Base-by-base conservation (phyloP, 345 rosid genomes). In the Hypericum perforatum region DNA sequence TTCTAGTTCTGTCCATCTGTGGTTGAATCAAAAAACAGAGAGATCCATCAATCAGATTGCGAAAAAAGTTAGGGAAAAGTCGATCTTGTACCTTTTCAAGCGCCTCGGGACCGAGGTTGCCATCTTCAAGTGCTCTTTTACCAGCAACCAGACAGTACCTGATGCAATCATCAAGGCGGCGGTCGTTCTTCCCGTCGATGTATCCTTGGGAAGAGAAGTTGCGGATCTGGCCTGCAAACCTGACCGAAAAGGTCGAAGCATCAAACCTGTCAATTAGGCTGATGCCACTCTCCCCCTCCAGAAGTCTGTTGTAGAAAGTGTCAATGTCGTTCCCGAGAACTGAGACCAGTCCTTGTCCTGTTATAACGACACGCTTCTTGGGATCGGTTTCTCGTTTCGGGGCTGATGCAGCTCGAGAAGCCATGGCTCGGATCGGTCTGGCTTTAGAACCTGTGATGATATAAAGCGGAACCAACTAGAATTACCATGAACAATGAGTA, bases 111-210 rank as follows among this genome's bases (percentile, higher is more conserved):
- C 79, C 70, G 37, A 80, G 84, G 55, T 54, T 76, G 39, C 81
- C 84, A 46, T 76, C 75, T 0, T 71, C 82, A 4, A 80, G 81
- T 43, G 91, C 82, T 36, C 52, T 73, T 51, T 60, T 73, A 46
- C 86, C 84, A 8, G 84, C 81, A 67, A 84, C 86, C 0, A 80
- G 56, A 62, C 85, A 76, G 70, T 84, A 84, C 65, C 91, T 69
- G 84, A 78, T 78, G 73, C 78, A 73, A 57, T 84, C 79, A 61
- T 78, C 86, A 10, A 80, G 82, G 7, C 86, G 81, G 7, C 81
- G 78, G 48, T 84, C 86, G 41, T 69, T 78, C 66, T 80, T 84
- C 11, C 81, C 82, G 49, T 78, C 81, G 5, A 78, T 80, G 69
- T 78, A 84, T 39, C 86, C 87, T 50, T 61, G 47, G 7, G 87